Conservation (phyloP, 176 grass and related monocot species). For the Tillandsia leiboldiana region DNA sequence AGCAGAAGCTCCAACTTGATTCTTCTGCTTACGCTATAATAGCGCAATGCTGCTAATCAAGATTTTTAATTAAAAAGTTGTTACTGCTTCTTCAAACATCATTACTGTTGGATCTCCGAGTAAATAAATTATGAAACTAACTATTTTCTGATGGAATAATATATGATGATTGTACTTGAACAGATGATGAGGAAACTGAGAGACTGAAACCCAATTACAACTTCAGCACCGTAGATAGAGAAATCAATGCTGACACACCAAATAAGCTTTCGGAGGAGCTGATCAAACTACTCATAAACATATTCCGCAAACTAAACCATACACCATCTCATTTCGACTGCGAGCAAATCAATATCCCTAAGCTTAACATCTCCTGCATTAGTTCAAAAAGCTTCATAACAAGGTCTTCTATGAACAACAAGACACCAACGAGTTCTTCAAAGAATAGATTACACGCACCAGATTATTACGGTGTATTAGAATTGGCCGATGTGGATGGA, state of each 20-base stretch:
- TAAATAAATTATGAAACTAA: not conserved
- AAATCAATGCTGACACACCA: constrained; percentile 26
- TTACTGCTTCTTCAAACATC: too few species aligned
- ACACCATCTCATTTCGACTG: constrained; percentile 4
- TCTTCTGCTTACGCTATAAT: too few species aligned
- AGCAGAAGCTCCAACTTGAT: too few species aligned
- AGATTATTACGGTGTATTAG: not conserved
- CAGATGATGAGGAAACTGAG: constrained; percentile 33
- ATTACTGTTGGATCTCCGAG: too few species aligned
- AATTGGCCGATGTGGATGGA: not conserved
- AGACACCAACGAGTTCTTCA: constrained; percentile 13
- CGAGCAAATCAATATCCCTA: constrained; percentile 25
- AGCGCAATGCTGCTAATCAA: too few species aligned
- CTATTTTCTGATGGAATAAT: not conserved
- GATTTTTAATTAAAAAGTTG: too few species aligned
- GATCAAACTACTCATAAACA: constrained; percentile 40
- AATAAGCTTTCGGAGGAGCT: constrained; percentile 80
- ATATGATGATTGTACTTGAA: not conserved
- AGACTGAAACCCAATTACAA: constrained; percentile 14
- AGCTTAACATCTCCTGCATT: constrained; percentile 63
- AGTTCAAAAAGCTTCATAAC: constrained; percentile 44
- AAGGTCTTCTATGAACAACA: constrained; percentile 12
- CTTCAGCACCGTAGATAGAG: constrained; percentile 4
- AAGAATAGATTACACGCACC: constrained; percentile 18
- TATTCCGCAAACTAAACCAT: constrained; percentile 70